A percentile compares a stretch with the other conserved stretches of the same genome.
Conservation (phyloP, 2,329 filamentous ascomycete species). For the Colletotrichum paranaense region DNA sequence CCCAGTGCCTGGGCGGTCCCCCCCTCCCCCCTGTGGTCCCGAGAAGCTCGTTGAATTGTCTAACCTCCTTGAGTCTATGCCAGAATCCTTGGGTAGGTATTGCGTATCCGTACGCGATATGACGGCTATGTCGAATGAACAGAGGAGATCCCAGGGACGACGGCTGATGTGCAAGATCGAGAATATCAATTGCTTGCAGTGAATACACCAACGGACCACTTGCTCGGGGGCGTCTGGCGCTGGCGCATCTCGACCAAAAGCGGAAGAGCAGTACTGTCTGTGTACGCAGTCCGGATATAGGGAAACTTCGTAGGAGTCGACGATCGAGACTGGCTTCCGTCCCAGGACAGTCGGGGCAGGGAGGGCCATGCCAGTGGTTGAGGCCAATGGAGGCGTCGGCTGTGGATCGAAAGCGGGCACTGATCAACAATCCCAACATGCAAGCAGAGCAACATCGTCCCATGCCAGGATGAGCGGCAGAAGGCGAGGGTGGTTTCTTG, state of each 20-base stretch:
- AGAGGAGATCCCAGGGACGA: background rate
- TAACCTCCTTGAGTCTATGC: background rate
- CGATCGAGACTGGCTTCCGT: conserved; percentile 23
- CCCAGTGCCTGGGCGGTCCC: background rate
- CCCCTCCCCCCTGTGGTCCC: background rate
- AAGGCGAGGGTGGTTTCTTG: background rate
- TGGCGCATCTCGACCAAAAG: background rate
- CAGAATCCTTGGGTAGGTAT: background rate
- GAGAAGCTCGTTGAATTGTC: background rate
- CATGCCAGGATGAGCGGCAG: conserved; percentile 24
- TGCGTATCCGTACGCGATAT: background rate
- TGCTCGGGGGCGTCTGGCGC: background rate
- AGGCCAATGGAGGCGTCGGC: conserved; percentile 23
- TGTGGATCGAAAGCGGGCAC: background rate
- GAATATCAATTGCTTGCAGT: background rate
- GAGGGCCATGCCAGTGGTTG: conserved; percentile 11
- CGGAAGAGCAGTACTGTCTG: background rate
- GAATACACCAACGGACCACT: background rate
- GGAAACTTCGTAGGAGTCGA: conserved; percentile 4
- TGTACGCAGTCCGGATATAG: background rate
- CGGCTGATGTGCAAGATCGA: background rate
- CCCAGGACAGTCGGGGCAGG: conserved; percentile 15
- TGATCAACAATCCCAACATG: conserved; percentile 20
- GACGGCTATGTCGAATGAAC: background rate
- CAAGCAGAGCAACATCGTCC: conserved; percentile 31